These are phyloP conservation scores for Pulicaria dysenterica DNA, from an alignment of 129 eudicot genomes.

Conservation along the genomic window DNA sequence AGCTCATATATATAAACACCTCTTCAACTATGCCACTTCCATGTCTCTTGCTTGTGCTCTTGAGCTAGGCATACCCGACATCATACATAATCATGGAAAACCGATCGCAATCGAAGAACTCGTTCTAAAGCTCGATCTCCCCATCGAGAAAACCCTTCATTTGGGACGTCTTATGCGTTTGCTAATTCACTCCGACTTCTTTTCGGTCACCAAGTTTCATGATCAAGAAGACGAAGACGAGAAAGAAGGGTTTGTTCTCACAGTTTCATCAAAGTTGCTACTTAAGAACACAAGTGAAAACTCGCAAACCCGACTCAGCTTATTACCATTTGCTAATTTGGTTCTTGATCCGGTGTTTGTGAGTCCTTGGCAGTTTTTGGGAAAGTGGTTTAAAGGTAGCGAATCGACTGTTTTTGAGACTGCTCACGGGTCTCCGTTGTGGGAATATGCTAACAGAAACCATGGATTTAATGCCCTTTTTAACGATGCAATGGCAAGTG, in stretches of 20 bases:
- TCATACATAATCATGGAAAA: slow-evolving; percentile 36
- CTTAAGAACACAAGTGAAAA: slow-evolving; percentile 23
- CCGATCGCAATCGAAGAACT: slow-evolving; percentile 38
- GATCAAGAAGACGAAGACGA: slow-evolving; percentile 9
- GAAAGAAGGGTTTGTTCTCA: slow-evolving; percentile 34
- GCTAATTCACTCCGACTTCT: slow-evolving; percentile 35
- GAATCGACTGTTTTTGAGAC: slow-evolving; percentile 33
- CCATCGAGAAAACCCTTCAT: slow-evolving; percentile 24
- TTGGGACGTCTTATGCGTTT: slow-evolving; percentile 41
- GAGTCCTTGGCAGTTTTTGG: slow-evolving; percentile 28
- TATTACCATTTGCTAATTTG: slow-evolving; percentile 22
- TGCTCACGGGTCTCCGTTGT: slow-evolving; percentile 29
- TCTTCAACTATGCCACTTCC: slow-evolving; percentile 33
- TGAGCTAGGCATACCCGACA: slow-evolving; percentile 47
- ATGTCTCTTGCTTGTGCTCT: slow-evolving; percentile 49
- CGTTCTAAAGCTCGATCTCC: slow-evolving; percentile 21
- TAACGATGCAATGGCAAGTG: slow-evolving; percentile 45
- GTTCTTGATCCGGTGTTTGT: slow-evolving; percentile 17
- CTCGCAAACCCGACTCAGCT: slow-evolving; percentile 15
- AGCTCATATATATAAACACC: slow-evolving; percentile 43
- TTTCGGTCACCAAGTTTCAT: slow-evolving; percentile 19
- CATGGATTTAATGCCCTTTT: slow-evolving; percentile 23
- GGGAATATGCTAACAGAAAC: slow-evolving; percentile 34
- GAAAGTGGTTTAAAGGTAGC: slow-evolving; percentile 28
- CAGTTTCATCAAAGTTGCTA: slow-evolving; percentile 31